Conservation (phyloP, 345 rosid genomes). For the Isatis tinctoria region DNA sequence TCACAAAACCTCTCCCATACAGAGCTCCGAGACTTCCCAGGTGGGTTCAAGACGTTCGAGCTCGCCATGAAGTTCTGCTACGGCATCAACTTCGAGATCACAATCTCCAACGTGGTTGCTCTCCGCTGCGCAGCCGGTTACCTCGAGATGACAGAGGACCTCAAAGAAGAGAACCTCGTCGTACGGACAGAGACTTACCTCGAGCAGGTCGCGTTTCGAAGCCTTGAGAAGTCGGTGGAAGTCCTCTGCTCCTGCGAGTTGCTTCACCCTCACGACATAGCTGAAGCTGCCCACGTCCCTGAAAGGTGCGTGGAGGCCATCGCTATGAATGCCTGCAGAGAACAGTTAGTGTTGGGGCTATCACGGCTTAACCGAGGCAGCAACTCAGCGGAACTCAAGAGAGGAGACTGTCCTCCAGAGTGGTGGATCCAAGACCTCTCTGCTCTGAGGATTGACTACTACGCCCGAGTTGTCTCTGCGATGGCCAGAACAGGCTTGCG, state of each 20-base stretch:
- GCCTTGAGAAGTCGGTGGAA: constrained; percentile 62
- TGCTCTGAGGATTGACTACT: constrained; percentile 50
- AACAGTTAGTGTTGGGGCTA: constrained; percentile 61
- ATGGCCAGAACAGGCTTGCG: constrained; percentile 62
- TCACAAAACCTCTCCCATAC: constrained; percentile 3
- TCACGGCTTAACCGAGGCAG: constrained; percentile 10
- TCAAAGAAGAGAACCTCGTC: constrained; percentile 62
- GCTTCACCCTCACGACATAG: constrained; percentile 27
- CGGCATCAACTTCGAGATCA: constrained; percentile 90
- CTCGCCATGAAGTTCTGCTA: constrained; percentile 90
- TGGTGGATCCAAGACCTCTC: constrained; percentile 90
- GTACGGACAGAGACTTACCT: constrained; percentile 57
- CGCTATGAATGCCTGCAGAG: constrained; percentile 66
- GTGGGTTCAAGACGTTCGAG: constrained; percentile 69
- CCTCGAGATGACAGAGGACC: constrained; percentile 88
- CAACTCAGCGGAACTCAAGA: constrained; percentile 50
- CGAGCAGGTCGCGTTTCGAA: constrained; percentile 50
- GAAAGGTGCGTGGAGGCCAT: constrained; percentile 68
- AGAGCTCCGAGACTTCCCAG: constrained; percentile 62
- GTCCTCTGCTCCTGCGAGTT: constrained; percentile 62
- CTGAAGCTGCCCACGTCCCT: constrained; percentile 51
- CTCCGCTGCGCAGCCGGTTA: constrained; percentile 70
- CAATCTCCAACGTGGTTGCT: constrained; percentile 50
- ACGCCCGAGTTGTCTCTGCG: constrained; percentile 50
- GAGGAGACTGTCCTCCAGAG: constrained; percentile 43